These are phyloP conservation scores for Pythium myriotylum DNA, from an alignment of 352 stramenopile species.

Conservation along the genomic window DNA sequence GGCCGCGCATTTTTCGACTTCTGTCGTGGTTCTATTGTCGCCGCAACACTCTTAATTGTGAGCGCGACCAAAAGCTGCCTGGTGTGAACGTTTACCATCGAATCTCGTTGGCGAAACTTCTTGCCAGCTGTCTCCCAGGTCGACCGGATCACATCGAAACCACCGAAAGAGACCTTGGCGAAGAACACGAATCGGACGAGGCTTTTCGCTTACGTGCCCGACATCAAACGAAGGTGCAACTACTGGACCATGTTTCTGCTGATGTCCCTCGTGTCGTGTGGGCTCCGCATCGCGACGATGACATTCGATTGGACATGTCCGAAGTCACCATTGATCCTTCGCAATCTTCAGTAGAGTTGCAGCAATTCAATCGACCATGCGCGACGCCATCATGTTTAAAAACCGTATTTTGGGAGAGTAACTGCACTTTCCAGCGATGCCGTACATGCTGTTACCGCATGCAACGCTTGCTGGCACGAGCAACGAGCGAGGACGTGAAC, in stretches of 20 bases:
- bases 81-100: too few species aligned
- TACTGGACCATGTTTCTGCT: constrained; percentile 47
- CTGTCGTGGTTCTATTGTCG: too few species aligned
- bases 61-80: too few species aligned
- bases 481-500: constrained; percentile 17
- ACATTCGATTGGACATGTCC: constrained; percentile 2
- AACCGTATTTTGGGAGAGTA: constrained; percentile 39
- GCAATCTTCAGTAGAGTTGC: constrained; percentile 1
- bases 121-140: too few species aligned
- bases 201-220: constrained; percentile 65
- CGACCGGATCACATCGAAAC: too few species aligned
- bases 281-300: constrained; percentile 47
- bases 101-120: too few species aligned
- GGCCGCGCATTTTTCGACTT: too few species aligned
- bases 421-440: constrained; percentile 52
- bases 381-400: constrained; percentile 38
- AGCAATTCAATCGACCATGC: constrained; percentile 30
- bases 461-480: constrained; percentile 43
- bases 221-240: constrained; percentile 55
- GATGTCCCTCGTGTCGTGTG: constrained; percentile 52
- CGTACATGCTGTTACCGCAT: constrained; percentile 72
- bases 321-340: background rate
- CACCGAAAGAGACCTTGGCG: too few species aligned
- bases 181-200: constrained; percentile 30
- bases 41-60: too few species aligned